Evolutionary conservation across 2,329 filamentous ascomycete species (phyloP), one percentile per base, ranked within the genome.

Genomic region (Mycogone perniciosa): DNA sequence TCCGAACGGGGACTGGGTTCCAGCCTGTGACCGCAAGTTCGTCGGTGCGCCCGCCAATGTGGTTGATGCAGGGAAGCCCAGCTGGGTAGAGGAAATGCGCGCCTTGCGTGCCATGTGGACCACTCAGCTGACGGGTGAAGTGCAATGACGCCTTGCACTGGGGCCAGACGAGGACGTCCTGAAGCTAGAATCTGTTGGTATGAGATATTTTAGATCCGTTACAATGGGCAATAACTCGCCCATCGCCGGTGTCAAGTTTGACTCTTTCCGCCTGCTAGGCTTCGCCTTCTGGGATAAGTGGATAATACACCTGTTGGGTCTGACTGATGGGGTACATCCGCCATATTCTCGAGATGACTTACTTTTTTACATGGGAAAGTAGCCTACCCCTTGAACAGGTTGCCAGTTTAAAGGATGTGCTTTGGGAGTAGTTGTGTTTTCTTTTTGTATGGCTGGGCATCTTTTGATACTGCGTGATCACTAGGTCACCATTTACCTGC

Each of bases 41-140:
- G 4, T 7, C 3, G 47, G 52, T 3, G 48, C 11, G 8, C 49
- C 52, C 27, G 47, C 7, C 2, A 30, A 8, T 1, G 37, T 53
- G 6, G 31, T 27, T 3, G 46, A 53, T 51, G 20, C 27, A 5
- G 54, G 54, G 3, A 51, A 57, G 7, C 59, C 59, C 0, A 56
- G 33, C 30, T 60, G 57, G 57, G 52, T 59, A 2, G 59, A 61
- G 33, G 57, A 59, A n/a, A 61, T 61, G 57, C 52, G 59, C n/a
- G 59, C 34, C 27, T 8, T 51, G 6, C 57, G 59, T 5, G 57
- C 56, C 31, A 10, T 60, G 6, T 61, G 57, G 59, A 9, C 50
- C 3, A 46, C 57, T 9, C 56, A 61, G 9, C 7, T 60, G 9
- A 41, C 52, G 4, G 51, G 57, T 1, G 56, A 60, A 7, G 38